Base-by-base conservation (phyloP, 2,329 filamentous ascomycete species). In the Colletotrichum tanaceti region DNA sequence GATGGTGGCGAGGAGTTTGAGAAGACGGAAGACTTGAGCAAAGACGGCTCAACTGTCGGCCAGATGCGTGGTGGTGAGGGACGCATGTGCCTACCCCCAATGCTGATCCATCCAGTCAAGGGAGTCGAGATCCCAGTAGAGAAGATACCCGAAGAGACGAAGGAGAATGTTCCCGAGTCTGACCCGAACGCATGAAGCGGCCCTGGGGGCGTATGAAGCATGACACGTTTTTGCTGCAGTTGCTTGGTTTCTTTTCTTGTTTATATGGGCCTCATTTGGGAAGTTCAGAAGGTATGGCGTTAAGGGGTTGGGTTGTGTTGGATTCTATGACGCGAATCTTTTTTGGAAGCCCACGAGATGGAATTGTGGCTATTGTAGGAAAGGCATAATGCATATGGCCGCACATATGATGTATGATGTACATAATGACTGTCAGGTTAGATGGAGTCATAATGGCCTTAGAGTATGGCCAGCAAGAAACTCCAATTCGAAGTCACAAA, bases 21-120 rank as follows among this genome's bases (percentile, higher is more conserved):
- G 80, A 78, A 87, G 70, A 86, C 85, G 4, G 84, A 81, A 39
- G 86, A 89, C 66, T 74, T 78, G 74, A 85, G 79, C 74, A 85
- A 83, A 77, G 80, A 85, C 68, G 87, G 84, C 38, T 76, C 78
- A 28, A 80, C 77, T 44, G 83, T 87, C 7, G 78, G 79, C 49
- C 77, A 80, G 71, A 90, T 89, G 86, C 85, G 83, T 58, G 87
- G 89, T 55, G 90, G 91, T 18, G 92, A 94, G 78, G 93, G 93
- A 13, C 87, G 94, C 68, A 97, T 97, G 93, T 98, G 94, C 80
- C 81, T 97, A 47, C 93, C 94, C 9, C 93, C 92, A 0, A 95
- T 97, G 90, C 80, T 97, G 70, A 80, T 98, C 71, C 94, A 98
- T 84, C 94, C 94, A 0, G 87, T 97, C 61, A 98, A 97, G 83